A percentile compares a stretch with the other conserved stretches of the same genome.
These are phyloP conservation scores for Austroboletus eburneus DNA, from an alignment of 768 basidiomycete genomes.

Conservation along the genomic window DNA sequence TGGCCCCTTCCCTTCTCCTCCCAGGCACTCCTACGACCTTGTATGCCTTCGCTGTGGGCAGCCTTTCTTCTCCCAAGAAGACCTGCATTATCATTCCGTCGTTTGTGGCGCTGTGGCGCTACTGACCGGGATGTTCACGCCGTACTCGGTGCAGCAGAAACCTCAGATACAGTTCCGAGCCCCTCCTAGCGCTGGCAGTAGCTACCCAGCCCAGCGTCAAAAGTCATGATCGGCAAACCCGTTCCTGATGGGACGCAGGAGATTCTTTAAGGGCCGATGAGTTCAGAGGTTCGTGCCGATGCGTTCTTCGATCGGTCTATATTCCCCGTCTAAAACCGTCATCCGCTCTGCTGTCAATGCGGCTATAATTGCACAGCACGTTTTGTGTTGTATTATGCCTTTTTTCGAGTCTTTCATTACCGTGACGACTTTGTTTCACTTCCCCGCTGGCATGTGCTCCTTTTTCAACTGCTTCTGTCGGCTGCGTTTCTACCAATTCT, in stretches of 20 bases:
- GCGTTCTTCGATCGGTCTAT: no score
- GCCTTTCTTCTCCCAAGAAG: slow-evolving; percentile 4
- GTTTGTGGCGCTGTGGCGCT: slow-evolving; percentile 13
- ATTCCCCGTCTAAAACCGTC: no score
- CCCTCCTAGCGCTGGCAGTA: background rate
- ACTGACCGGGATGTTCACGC: slow-evolving; percentile 10
- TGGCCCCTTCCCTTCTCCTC: slow-evolving; percentile 3
- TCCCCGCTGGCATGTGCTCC: no score
- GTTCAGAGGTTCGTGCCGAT: no score
- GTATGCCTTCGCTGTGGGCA: slow-evolving; percentile 16
- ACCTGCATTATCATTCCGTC: slow-evolving; percentile 6
- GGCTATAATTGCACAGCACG: no score
- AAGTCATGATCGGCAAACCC: background rate
- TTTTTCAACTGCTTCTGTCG: no score
- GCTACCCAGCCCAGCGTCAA: background rate
- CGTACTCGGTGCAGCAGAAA: slow-evolving; percentile 6
- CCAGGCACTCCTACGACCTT: background rate
- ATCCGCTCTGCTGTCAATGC: no score
- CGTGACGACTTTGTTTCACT: no score
- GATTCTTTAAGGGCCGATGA: no score
- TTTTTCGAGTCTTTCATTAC: no score
- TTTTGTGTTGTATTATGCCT: no score
- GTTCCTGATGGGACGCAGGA: background rate
- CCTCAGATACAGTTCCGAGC: background rate
- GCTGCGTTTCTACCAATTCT: no score